phyloP scores from a whole-genome alignment of 805 yeast genomes.

The Allodekkera sacchari region DNA sequence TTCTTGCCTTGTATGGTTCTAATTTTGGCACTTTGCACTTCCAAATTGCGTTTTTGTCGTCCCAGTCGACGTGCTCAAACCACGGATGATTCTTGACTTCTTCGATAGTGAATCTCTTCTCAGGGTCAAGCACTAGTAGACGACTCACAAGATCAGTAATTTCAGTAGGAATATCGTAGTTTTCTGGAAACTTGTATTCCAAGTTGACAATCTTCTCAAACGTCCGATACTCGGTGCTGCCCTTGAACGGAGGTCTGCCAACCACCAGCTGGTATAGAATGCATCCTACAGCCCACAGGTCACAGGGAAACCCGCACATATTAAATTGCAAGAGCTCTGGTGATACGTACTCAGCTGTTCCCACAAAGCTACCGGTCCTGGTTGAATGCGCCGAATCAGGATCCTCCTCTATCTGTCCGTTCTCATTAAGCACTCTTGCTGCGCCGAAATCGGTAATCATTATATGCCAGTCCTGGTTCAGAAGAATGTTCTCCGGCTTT shows the following conservation, averaged over 20 bases:
- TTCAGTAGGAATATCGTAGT: constrained; percentile 51
- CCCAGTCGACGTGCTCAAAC: constrained; percentile 63
- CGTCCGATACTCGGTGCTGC: constrained; percentile 73
- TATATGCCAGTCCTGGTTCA: constrained; percentile 77
- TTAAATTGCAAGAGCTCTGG: constrained; percentile 81
- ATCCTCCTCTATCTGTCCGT: neutral
- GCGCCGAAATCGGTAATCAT: constrained; percentile 98
- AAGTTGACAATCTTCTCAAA: constrained; percentile 80
- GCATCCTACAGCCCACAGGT: constrained; percentile 94
- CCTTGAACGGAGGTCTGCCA: constrained; percentile 87
- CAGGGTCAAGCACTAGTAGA: constrained; percentile 65
- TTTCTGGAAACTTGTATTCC: constrained; percentile 63
- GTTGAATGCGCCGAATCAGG: constrained; percentile 4
- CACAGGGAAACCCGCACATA: constrained; percentile 75
- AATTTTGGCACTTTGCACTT: constrained; percentile 55
- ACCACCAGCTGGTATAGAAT: constrained; percentile 74
- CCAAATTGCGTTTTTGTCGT: constrained; percentile 63
- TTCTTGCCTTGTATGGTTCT: constrained; percentile 49
- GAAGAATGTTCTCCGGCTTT: constrained; percentile 87
- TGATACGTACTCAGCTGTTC: constrained; percentile 94
- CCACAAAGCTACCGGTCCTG: constrained; percentile 76
- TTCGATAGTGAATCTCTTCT: constrained; percentile 47
- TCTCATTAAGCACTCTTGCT: constrained; percentile 64
- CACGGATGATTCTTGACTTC: constrained; percentile 63
- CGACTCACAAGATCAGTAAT: constrained; percentile 60